Evolutionary conservation across 2,329 filamentous ascomycete species (phyloP), one percentile per base, ranked within the genome.

Genomic region (Phyllosticta citribraziliensis): DNA sequence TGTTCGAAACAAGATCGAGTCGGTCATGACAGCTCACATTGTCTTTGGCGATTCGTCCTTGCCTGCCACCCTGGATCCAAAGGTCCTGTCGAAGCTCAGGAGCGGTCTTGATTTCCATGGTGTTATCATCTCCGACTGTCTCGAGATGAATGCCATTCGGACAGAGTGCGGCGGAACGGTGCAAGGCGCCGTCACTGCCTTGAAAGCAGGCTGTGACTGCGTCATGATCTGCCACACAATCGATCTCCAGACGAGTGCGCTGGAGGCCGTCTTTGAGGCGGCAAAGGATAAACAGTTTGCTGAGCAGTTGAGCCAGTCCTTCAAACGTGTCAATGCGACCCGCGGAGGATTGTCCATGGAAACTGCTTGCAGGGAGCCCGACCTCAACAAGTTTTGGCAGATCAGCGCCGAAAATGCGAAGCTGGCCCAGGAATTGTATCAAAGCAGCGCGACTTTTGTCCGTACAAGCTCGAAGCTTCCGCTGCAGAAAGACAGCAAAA

Each of bases 171-270:
- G 59, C 2, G 59, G 59, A 9, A 61, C 59, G 3, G 54, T 57
- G 2, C 47, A 57, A 20, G 59, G 59, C 25, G 55, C 59, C 20
- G 54, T 61, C 17, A 54, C 59, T 19, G 59, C 59, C 1, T 30
- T 61, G 14, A 35, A 19, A 22, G 47, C 35, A 12, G 59, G 59
- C 20, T 61, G 59, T n/a, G 54, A 61, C 22, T 40, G 40, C n/a
- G 59, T 61, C 27, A 61, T 61, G 59, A 61, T 61, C 14, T 61
- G 59, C 47, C 59, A 61, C 33, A 61, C 59, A 20, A 22, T 57
- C 5, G 59, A 56, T 17, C 47, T 61, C 14, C 59, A 61, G 17
- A 6, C 10, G 2, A 47, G 59, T 10, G 59, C 59, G n/a, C 22
- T 61, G 1, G 54, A 61, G 0, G 59, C 54, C 14, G 55, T 61